Base-by-base conservation (phyloP, 1,284 basidiomycete genomes). In the Rhodofomes roseus region DNA sequence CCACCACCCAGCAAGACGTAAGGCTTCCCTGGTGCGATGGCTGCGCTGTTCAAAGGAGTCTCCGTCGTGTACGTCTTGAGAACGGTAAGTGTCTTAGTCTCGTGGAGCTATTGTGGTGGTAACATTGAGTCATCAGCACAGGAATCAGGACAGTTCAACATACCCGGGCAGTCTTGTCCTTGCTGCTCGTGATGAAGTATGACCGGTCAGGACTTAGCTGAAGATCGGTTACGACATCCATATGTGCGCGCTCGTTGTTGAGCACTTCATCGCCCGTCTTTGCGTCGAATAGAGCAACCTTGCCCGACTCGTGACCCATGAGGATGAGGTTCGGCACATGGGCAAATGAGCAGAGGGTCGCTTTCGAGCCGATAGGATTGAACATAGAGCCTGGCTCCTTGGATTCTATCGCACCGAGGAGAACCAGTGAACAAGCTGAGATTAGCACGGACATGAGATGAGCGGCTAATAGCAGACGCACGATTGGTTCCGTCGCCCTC, bases 281-380 rank as follows among this genome's bases (percentile, higher is more conserved):
- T 62, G 87, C 84, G 69, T 96, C 92, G 76, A 95, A 97, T 51
- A 95, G 79, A 4, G 93, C 89, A 36, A 99, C 85, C 73, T 96
- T 98, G 27, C 97, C 97, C 61, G 92, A 93, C 77, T 98, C 96
- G 77, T 99, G 97, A 1, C 82, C 96, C 1, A 95, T 97, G 65
- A 99, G 79, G 73, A 99, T 90, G 67, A 90, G 78, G 59, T 89
- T 84, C 43, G 91, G 89, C 25, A 85, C 82, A 56, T 90, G 84
- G 7, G 93, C 91, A 75, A 96, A 99, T 2, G 93, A 87, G 68
- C 95, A 96, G 40, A 98, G 95, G 2, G 95, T 97, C 16, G 95
- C 93, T 79, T 98, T 98, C 60, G 92, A 93, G 40, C 93, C 94
- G 61, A 91, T 80, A n/a, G 95, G 91, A 74, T 90, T 84, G 81